Percentiles rank a stretch among this genome's conserved stretches.
phyloP scores from a whole-genome alignment of 1,284 basidiomycete genomes.

The Fistulinella cinereoalba region DNA sequence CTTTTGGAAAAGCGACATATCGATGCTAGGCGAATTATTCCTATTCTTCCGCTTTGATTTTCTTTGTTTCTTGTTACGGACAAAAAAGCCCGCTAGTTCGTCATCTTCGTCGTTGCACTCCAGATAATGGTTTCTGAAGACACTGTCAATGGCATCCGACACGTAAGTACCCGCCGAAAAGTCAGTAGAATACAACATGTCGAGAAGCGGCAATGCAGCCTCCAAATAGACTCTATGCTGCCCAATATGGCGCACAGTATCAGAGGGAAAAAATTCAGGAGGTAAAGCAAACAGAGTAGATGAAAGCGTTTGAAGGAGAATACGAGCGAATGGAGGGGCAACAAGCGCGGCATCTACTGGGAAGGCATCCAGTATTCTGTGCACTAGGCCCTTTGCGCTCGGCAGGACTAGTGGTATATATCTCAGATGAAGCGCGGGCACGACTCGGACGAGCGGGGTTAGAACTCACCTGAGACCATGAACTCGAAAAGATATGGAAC shows the following conservation, averaged over 20 bases:
- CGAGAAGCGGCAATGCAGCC: slow-evolving; percentile 16
- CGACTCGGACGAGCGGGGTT: too few species aligned
- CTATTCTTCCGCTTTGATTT: slow-evolving; percentile 16
- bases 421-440: too few species aligned
- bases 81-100: slow-evolving; percentile 1
- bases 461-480: slow-evolving; percentile 27
- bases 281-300: slow-evolving; percentile 22
- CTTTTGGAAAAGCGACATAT: slow-evolving; percentile 28
- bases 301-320: slow-evolving; percentile 21
- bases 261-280: slow-evolving; percentile 10
- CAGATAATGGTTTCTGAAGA: too few species aligned
- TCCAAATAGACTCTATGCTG: slow-evolving; percentile 22
- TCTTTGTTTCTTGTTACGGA: slow-evolving; percentile 20
- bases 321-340: slow-evolving; percentile 10
- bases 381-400: slow-evolving; percentile 8
- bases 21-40: slow-evolving; percentile 8
- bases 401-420: slow-evolving; percentile 25
- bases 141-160: too few species aligned
- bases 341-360: slow-evolving; percentile 19
- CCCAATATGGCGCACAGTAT: slow-evolving; percentile 14
- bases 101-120: slow-evolving; percentile 5
- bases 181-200: slow-evolving; percentile 10
- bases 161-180: too few species aligned
- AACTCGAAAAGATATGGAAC: slow-evolving; percentile 29
- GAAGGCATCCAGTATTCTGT: slow-evolving; percentile 20